phyloP scores from a whole-genome alignment of 208 protist species.

The Acanthamoeba culbertsoni region DNA sequence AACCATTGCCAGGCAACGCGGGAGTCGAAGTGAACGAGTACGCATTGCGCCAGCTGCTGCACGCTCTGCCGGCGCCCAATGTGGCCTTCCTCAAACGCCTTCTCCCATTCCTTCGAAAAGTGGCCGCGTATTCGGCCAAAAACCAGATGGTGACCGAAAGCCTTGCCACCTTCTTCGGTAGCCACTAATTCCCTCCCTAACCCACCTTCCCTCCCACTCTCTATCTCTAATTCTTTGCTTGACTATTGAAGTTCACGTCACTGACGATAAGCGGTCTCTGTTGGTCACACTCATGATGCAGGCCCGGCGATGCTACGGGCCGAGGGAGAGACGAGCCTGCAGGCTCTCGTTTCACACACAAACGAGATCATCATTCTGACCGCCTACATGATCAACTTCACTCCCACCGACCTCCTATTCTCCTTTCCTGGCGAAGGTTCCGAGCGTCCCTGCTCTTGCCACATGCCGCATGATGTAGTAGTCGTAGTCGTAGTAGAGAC shows the following conservation, averaged over 20 bases:
- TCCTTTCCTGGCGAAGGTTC: neutral
- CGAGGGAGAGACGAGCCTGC: neutral
- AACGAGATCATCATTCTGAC: neutral
- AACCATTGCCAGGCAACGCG: neutral
- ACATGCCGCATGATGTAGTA: neutral
- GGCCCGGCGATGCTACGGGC: neutral
- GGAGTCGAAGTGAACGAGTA: neutral
- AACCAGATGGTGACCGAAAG: constrained; percentile 5
- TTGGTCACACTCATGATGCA: neutral
- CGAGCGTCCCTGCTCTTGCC: neutral
- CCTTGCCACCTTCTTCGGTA: constrained; percentile 30
- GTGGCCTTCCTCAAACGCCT: constrained; percentile 24
- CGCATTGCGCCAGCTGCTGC: neutral
- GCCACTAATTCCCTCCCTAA: neutral
- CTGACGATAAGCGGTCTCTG: neutral
- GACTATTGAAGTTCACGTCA: too few relatives aligned
- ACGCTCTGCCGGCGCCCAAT: neutral
- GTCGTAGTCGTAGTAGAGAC: neutral
- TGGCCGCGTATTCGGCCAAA: neutral
- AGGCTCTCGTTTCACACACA: neutral
- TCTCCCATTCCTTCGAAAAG: neutral
- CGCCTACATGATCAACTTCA: constrained; percentile 30
- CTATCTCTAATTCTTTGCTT: neutral
- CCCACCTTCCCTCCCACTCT: neutral
- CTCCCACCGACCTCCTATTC: neutral